phyloP scores from a whole-genome alignment of 2,329 filamentous ascomycete species.

The Elsinoe arachidis region DNA sequence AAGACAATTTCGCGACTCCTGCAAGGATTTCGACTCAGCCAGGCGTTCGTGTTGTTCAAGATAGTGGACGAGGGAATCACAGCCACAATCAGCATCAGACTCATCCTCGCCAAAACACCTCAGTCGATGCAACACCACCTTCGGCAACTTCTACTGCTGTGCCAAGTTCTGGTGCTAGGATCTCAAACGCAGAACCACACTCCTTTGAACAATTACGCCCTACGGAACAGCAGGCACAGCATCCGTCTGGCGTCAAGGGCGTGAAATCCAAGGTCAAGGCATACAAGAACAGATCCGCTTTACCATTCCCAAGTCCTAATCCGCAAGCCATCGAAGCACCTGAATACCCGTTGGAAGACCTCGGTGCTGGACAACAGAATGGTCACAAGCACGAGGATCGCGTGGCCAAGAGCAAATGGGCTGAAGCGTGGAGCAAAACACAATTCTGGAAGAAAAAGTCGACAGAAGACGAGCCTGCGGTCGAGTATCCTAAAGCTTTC shows the following conservation, averaged over 20 bases:
- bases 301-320: slow-evolving; percentile 38
- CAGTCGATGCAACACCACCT: background rate
- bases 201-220: background rate
- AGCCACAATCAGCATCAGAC: too few species aligned
- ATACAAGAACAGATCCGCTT: slow-evolving; percentile 23
- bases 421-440: slow-evolving; percentile 20
- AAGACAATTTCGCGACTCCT: background rate
- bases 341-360: slow-evolving; percentile 21
- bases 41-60: background rate
- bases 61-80: background rate
- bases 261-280: slow-evolving; percentile 8
- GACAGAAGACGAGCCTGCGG: slow-evolving; percentile 19
- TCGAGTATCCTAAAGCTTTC: slow-evolving; percentile 53
- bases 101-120: background rate
- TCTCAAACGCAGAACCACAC: background rate
- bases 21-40: background rate
- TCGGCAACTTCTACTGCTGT: background rate
- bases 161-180: background rate
- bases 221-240: background rate
- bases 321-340: slow-evolving; percentile 30
- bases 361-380: slow-evolving; percentile 12
- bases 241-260: background rate
- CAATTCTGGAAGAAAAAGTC: slow-evolving; percentile 24
- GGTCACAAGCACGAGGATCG: slow-evolving; percentile 16
- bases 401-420: slow-evolving; percentile 22